Conservation (phyloP, 2,329 filamentous ascomycete genomes). For the Aspergillus felis region DNA sequence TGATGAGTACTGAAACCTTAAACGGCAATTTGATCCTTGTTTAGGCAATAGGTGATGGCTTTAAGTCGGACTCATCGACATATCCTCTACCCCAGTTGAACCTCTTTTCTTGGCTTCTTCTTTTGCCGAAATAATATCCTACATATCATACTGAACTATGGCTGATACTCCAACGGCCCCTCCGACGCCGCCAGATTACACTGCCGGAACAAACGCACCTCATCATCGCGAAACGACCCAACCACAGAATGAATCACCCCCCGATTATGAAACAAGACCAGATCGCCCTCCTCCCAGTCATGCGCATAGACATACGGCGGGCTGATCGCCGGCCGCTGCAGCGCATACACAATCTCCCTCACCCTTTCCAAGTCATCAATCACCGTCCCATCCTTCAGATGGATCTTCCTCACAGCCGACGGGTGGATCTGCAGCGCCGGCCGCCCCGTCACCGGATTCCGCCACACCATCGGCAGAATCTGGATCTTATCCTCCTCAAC, state of each 20-base stretch:
- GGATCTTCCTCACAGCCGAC: slow-evolving; percentile 65
- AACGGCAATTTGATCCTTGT: too few relatives aligned
- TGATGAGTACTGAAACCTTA: too few relatives aligned
- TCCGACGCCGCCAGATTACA: slow-evolving; percentile 64
- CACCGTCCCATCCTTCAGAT: slow-evolving; percentile 62
- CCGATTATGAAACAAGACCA: slow-evolving; percentile 75
- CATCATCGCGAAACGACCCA: slow-evolving; percentile 68
- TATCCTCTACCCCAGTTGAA: too few relatives aligned
- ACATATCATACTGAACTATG: too few relatives aligned
- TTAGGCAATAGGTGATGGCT: too few relatives aligned
- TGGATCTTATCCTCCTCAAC: slow-evolving; percentile 66
- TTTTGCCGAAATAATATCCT: too few relatives aligned
- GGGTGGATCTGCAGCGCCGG: slow-evolving; percentile 72
- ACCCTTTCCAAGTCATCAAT: slow-evolving; percentile 66
- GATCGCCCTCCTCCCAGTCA: slow-evolving; percentile 72
- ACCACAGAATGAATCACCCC: slow-evolving; percentile 72
- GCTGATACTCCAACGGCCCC: background rate
- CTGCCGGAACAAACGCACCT: slow-evolving; percentile 71
- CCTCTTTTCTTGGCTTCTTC: too few relatives aligned
- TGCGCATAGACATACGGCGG: slow-evolving; percentile 67
- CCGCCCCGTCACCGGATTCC: slow-evolving; percentile 66
- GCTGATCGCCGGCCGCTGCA: slow-evolving; percentile 70
- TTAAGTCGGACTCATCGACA: too few relatives aligned
- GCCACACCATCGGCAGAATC: slow-evolving; percentile 72
- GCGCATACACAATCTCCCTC: slow-evolving; percentile 64